Conservation (phyloP, 116 monocot genomes). For the Trichopus zeylanicus region DNA sequence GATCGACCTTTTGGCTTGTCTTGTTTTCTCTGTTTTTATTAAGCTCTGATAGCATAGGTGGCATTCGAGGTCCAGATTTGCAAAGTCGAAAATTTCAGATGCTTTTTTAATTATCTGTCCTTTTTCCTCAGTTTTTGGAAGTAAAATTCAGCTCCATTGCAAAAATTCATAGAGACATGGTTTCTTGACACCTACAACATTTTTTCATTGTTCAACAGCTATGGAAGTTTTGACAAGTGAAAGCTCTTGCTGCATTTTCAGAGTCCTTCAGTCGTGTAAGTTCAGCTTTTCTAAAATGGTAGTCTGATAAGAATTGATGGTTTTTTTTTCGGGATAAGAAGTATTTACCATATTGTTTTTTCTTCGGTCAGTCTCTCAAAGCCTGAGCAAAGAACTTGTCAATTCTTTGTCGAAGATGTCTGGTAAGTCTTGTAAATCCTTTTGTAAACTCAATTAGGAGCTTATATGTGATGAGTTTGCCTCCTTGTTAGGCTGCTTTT, state of each 20-base stretch:
- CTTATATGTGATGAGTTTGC: not conserved
- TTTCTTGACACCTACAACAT: not conserved
- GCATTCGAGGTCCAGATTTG: no score
- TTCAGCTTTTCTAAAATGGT: not conserved
- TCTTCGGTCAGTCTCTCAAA: not conserved
- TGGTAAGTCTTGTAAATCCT: not conserved
- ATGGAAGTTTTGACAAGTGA: not conserved
- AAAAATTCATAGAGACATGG: no score
- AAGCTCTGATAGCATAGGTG: no score
- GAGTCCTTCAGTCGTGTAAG: not conserved
- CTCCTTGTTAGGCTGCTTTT: conserved; percentile 2
- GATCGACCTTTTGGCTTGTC: no score
- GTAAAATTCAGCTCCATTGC: no score
- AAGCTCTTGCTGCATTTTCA: not conserved
- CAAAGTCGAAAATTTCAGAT: no score
- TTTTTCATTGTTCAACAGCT: not conserved
- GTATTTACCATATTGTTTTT: not conserved
- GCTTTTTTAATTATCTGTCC: no score
- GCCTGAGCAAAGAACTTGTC: conserved; percentile 2
- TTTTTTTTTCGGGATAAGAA: not conserved
- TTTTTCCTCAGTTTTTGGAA: no score
- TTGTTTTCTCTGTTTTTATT: no score
- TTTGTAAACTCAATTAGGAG: not conserved
- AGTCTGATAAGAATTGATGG: no score
- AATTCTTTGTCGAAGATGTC: conserved; percentile 4